A percentile compares a stretch with the other conserved stretches of the same genome.
Conservation (phyloP, 2,329 filamentous ascomycete genomes). For the Diaporthe sp. region DNA sequence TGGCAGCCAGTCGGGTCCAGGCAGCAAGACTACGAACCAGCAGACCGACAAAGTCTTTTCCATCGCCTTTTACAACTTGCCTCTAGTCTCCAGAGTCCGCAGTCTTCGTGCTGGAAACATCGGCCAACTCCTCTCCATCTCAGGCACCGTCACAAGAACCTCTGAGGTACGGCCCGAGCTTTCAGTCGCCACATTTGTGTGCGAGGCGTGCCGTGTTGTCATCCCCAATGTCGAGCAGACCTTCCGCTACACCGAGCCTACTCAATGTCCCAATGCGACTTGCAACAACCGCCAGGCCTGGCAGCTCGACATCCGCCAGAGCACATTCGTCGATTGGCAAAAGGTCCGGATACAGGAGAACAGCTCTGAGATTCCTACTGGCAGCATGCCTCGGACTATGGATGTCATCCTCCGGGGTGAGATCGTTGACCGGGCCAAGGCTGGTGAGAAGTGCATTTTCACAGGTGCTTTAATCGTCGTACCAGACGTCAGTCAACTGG, state of each 20-base stretch:
- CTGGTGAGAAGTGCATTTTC: conserved; percentile 98
- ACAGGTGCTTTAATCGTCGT: conserved; percentile 97
- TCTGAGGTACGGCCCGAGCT: conserved; percentile 97
- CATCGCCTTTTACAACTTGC: conserved; percentile 92
- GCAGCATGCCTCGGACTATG: conserved; percentile 98
- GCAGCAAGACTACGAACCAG: conserved; percentile 86
- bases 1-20: conserved; percentile 73
- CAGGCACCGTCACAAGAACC: conserved; percentile 94
- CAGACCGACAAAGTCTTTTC: conserved; percentile 98
- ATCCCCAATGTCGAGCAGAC: conserved; percentile 96
- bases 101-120: conserved; percentile 91
- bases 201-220: conserved; percentile 86
- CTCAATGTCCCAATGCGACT: conserved; percentile 89
- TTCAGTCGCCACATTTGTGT: conserved; percentile 91
- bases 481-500: conserved; percentile 94
- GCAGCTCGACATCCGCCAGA: conserved; percentile 96
- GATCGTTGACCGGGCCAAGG: conserved; percentile 97
- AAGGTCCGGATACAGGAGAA: conserved; percentile 99
- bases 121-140: conserved; percentile 93
- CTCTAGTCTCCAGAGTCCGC: conserved; percentile 86
- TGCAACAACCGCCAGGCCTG: conserved; percentile 94
- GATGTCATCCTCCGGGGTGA: conserved; percentile 96
- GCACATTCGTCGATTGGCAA: conserved; percentile 99
- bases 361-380: conserved; percentile 96
- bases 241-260: conserved; percentile 96